phyloP scores from a whole-genome alignment of 78 protist genomes.

The Ministeria vibrans region DNA sequence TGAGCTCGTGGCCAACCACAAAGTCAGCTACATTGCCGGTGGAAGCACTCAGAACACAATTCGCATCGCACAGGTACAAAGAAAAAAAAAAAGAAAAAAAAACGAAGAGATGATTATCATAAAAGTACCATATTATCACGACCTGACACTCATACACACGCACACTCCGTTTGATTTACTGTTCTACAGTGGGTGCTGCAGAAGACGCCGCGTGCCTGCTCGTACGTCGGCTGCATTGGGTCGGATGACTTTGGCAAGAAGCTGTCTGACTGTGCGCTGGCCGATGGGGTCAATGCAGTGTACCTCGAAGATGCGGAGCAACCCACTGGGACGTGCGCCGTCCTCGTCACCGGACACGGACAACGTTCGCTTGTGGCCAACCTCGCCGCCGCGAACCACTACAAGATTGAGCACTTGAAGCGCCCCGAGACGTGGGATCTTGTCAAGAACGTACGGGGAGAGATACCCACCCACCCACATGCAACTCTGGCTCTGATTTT shows the following conservation, averaged over 20 bases:
- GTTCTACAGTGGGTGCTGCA: constrained; percentile 84
- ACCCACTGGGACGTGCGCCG: constrained; percentile 95
- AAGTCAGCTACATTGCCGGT: constrained; percentile 86
- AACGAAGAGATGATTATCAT: background rate
- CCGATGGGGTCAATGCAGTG: constrained; percentile 38
- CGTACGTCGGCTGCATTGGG: constrained; percentile 89
- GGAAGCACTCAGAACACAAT: constrained; percentile 82
- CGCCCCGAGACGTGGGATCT: constrained; percentile 32
- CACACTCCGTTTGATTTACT: too few species aligned
- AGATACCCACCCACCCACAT: too few species aligned
- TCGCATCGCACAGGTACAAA: constrained; percentile 58
- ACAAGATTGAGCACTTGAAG: constrained; percentile 33
- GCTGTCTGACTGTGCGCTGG: constrained; percentile 52
- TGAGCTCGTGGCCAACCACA: constrained; percentile 51
- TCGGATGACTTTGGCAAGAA: constrained; percentile 63
- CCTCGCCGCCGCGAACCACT: constrained; percentile 90
- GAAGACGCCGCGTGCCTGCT: constrained; percentile 18
- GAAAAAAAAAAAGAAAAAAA: background rate
- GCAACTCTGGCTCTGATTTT: constrained; percentile 48
- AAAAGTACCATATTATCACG: background rate
- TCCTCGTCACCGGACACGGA: constrained; percentile 51
- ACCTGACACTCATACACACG: background rate
- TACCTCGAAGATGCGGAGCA: constrained; percentile 20
- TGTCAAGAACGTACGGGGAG: constrained; percentile 48
- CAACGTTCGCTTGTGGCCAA: constrained; percentile 80